Base-by-base conservation (phyloP, 768 basidiomycete genomes). In the Boletus pseudo-olivaceus region DNA sequence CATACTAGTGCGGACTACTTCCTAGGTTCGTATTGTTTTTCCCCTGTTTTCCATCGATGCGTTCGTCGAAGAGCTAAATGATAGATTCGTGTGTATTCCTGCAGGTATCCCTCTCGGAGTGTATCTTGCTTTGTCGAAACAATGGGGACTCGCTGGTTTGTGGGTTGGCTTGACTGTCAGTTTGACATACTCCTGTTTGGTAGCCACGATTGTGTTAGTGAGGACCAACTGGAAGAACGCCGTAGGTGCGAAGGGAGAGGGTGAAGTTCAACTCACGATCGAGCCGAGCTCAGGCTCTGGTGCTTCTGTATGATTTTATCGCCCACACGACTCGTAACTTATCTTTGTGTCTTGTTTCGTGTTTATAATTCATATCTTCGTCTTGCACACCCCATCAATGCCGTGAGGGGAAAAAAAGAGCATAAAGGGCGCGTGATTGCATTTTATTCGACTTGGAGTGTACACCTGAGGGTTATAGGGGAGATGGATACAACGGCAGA, bases 31-130 rank as follows among this genome's bases (percentile, higher is more conserved):
- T 57, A 30, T 11, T 34, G 7, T 37, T 3, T 54, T 26, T 30
- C 4, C 30, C 41, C 7, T 20, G 11, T 32, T 54, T 46, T 42
- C 1, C 3, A 17, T 42, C 5, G 32, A 17, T 47, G 15, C 10
- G 17, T 40, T 30, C 1, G 19, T 23, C 17, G 20, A 7, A 4
- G 17, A 20, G 10, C 40, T 52, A 11, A 42, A 27, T 50, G 51
- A 43, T 35, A 1, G 7, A 7, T 15, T 19, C 2, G 20, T 7
- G 26, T 43, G 19, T 34, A 10, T 32, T 38, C 19, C 7, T 38
- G 45, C 53, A 68, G 88, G 67, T 30, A 57, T 69, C 9, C 67
- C 62, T 27, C 58, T 69, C n/a, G 65, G 66, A 7, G 40, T 62
- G 19, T 68, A 64, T 53, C 58, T 67, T 5, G 47, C 65, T 15